phyloP scores from a whole-genome alignment of 768 basidiomycete genomes.

The Pilatotrama ljubarskyi region DNA sequence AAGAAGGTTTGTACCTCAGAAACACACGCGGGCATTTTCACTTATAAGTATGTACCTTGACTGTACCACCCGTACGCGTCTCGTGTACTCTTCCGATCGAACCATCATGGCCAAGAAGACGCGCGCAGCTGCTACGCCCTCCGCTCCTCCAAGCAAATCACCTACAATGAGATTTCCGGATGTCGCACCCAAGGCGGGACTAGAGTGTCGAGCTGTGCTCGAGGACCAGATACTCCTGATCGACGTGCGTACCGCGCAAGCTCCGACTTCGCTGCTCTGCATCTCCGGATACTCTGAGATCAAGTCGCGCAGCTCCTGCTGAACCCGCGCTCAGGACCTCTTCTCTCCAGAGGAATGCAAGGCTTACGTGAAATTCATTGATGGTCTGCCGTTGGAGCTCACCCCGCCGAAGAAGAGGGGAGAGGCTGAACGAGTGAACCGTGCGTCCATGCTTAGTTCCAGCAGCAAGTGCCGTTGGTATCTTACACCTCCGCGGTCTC shows the following conservation, averaged over 20 bases:
- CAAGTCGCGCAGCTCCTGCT: background rate
- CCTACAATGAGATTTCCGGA: conserved; percentile 42
- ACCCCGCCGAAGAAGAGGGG: conserved; percentile 73
- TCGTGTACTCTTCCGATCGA: background rate
- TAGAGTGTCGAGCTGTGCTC: conserved; percentile 49
- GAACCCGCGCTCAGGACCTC: conserved; percentile 45
- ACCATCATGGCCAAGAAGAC: conserved; percentile 13
- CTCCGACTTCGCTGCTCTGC: background rate
- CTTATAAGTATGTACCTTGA: no score
- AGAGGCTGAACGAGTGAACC: conserved; percentile 70
- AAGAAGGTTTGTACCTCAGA: no score
- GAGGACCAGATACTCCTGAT: conserved; percentile 67
- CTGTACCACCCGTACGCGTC: no score
- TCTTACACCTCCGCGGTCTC: no score
- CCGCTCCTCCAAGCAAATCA: background rate
- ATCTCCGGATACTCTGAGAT: background rate
- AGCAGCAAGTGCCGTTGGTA: no score
- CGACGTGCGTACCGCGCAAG: conserved; percentile 42
- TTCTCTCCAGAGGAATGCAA: conserved; percentile 64
- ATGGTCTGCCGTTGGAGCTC: conserved; percentile 57
- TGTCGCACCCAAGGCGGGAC: conserved; percentile 43
- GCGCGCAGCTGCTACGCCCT: background rate
- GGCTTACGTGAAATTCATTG: conserved; percentile 57
- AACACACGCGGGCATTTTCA: no score
- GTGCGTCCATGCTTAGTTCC: conserved; percentile 43